A percentile compares a stretch with the other conserved stretches of the same genome.
Conservation (phyloP, 108 stramenopile genomes). For the Epithemia pelagica region DNA sequence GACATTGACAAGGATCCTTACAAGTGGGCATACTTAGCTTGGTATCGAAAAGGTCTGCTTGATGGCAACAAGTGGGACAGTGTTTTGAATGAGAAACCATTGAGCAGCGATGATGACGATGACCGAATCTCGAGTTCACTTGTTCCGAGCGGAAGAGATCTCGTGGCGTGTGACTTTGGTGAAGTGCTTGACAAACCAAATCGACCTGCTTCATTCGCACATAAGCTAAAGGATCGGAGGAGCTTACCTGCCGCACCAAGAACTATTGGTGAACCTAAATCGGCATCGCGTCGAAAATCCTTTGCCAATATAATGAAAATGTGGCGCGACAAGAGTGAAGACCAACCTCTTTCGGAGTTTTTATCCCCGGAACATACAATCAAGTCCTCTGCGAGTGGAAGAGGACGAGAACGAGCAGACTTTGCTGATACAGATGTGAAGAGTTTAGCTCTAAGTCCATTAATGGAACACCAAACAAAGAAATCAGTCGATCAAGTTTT, state of each 20-base stretch:
- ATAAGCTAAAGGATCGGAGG: neutral
- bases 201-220: too few relatives aligned
- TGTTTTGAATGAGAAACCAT: neutral
- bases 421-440: too few relatives aligned
- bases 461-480: too few relatives aligned
- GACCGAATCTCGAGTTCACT: too few relatives aligned
- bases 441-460: too few relatives aligned
- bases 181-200: too few relatives aligned
- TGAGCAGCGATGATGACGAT: neutral
- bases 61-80: neutral
- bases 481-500: neutral
- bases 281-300: neutral
- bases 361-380: slow-evolving; percentile 4
- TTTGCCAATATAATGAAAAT: slow-evolving; percentile 14
- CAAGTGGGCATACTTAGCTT: slow-evolving; percentile 19
- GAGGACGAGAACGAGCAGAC: too few relatives aligned
- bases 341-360: slow-evolving; percentile 6
- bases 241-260: slow-evolving; percentile 1
- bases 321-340: slow-evolving; percentile 16
- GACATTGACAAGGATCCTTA: slow-evolving; percentile 11
- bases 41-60: slow-evolving; percentile 11
- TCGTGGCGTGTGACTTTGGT: neutral
- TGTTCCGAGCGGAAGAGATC: too few relatives aligned
- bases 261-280: neutral
- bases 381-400: too few relatives aligned